These are phyloP conservation scores for Monosporascus sp. DNA, from an alignment of 2,329 filamentous ascomycete species.

Conservation along the genomic window DNA sequence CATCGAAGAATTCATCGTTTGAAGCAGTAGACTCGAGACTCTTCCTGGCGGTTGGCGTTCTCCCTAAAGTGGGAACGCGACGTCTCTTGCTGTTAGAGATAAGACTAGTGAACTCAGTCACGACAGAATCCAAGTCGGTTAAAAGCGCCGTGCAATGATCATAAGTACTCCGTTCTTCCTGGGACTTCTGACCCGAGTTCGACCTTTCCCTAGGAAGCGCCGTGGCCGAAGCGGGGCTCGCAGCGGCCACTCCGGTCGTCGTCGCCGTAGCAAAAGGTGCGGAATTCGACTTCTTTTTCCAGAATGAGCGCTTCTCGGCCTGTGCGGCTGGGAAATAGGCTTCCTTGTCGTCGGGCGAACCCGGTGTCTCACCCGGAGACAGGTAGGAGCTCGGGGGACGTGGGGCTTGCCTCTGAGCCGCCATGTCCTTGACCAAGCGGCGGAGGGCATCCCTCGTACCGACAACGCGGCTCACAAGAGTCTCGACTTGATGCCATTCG, in stretches of 20 bases:
- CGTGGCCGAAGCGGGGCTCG: constrained; percentile 32
- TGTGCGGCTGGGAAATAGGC: constrained; percentile 46
- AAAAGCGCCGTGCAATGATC: constrained; percentile 82
- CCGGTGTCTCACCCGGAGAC: constrained; percentile 32
- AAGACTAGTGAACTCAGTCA: constrained; percentile 74
- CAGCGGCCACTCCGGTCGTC: constrained; percentile 36
- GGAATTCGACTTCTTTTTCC: constrained; percentile 79
- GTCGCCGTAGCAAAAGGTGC: constrained; percentile 35
- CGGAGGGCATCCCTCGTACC: constrained; percentile 85
- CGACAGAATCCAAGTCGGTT: constrained; percentile 75
- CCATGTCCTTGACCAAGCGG: constrained; percentile 78
- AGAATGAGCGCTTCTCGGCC: constrained; percentile 71
- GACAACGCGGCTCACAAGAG: constrained; percentile 77
- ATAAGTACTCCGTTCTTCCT: constrained; percentile 63
- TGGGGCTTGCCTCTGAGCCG: constrained; percentile 50
- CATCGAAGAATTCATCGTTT: constrained; percentile 91
- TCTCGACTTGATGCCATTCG: constrained; percentile 84
- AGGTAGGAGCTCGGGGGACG: constrained; percentile 34
- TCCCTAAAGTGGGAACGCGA: constrained; percentile 48
- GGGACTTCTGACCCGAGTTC: constrained; percentile 30
- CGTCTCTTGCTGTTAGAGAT: constrained; percentile 75
- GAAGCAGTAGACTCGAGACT: constrained; percentile 78
- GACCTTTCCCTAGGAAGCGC: constrained; percentile 17
- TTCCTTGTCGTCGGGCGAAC: constrained; percentile 43
- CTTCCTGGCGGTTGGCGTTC: constrained; percentile 45